Evolutionary conservation across 345 rosid species (phyloP), one percentile per base, ranked within the genome.

Genomic region (Excoecaria agallocha): DNA sequence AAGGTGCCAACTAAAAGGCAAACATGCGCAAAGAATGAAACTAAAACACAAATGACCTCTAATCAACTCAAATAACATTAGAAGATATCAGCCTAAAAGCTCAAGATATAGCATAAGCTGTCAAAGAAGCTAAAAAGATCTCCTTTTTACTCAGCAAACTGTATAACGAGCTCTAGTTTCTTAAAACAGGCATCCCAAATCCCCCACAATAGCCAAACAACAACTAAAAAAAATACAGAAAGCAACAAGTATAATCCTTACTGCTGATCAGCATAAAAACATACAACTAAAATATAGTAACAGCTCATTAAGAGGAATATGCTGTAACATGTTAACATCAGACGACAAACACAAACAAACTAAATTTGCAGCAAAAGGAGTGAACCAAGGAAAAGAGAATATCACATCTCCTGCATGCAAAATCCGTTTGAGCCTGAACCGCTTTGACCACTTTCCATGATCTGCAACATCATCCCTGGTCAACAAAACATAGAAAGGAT

Each of bases 391-490:
- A 3, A 30, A 20, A 68, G 41, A 41, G 8, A 62, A 37, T 10
- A 62, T 46, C 82, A 89, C 93, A 50, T 89, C 93, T 80, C 50
- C 73, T 49, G 85, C 81, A 72, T 89, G 93, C 73, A 89, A 76
- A 78, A 89, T 84, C 76, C 93, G 81, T 25, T 80, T 82, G 76
- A 74, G 80, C 58, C 82, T 76, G 70, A 89, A 78, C 60, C 86
- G 77, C 70, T 80, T 84, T 69, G 89, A 78, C 93, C 93, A 89
- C 76, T 83, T 87, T 70, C 70, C 79, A 79, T 89, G 93, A 80
- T 89, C 93, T 55, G 93, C 93, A 73, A 89, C 79, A 76, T 87
- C 93, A 83, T 89, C 93, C 77, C 93, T 89, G 77, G 63, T 72
- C 41, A 84, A 59, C 45, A 72, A 74, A 81, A 75, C 35, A 78